phyloP scores from a whole-genome alignment of 2,329 filamentous ascomycete genomes.

The Neurospora sp. region DNA sequence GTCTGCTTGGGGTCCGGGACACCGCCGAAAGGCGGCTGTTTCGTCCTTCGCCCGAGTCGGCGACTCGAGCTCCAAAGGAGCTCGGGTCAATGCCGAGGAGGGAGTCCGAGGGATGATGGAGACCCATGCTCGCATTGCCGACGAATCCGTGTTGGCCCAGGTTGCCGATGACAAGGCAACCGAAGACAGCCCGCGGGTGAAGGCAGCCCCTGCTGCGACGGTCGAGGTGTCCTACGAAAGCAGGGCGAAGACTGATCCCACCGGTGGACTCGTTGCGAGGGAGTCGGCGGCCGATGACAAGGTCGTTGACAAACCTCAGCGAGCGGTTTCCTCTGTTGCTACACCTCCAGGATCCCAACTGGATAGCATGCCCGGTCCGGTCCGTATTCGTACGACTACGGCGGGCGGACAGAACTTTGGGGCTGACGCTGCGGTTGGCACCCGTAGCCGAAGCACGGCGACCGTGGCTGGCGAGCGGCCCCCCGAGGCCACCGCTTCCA shows the following conservation, averaged over 20 bases:
- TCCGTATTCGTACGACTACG: neutral
- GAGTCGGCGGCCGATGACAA: neutral
- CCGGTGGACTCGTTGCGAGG: neutral
- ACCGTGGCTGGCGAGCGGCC: neutral
- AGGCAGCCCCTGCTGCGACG: neutral
- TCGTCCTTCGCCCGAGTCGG: neutral
- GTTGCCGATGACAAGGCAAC: neutral
- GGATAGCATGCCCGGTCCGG: neutral
- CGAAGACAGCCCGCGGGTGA: neutral
- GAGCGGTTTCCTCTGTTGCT: neutral
- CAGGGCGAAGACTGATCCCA: neutral
- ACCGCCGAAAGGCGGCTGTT: neutral
- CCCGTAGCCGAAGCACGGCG: neutral
- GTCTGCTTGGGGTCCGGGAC: neutral
- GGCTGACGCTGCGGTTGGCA: neutral
- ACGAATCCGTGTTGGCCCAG: neutral
- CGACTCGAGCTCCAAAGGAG: neutral
- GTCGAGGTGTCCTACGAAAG: neutral
- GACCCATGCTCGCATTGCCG: neutral
- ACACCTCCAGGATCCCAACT: neutral
- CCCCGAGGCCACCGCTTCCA: neutral
- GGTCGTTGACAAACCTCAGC: neutral
- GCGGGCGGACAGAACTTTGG: neutral
- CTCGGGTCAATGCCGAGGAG: neutral
- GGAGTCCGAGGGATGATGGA: neutral